Evolutionary conservation across 768 basidiomycete genomes (phyloP).

Genomic region (Naganishia onofrii): DNA sequence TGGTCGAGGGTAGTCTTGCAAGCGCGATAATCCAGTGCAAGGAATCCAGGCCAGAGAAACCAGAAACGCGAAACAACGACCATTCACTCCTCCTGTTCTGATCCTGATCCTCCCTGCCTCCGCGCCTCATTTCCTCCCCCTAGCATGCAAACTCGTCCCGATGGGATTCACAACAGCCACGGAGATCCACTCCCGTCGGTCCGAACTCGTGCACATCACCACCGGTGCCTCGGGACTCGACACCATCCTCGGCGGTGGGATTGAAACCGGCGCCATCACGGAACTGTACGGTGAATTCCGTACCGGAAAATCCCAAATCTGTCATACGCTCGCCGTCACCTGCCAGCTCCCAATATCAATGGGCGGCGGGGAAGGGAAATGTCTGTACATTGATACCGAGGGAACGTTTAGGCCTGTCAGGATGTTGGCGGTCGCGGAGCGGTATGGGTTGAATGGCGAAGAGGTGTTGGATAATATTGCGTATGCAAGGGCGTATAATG

Average conservation of each 20-base stretch:
- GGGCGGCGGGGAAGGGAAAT: slow-evolving; percentile 99
- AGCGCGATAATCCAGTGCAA: no score
- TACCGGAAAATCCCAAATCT: slow-evolving; percentile 96
- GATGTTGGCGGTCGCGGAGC: slow-evolving; percentile 87
- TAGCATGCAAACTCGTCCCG: slow-evolving; percentile 93
- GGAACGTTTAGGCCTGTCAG: slow-evolving; percentile 97
- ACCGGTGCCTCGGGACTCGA: slow-evolving; percentile 96
- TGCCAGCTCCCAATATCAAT: slow-evolving; percentile 88
- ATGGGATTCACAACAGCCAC: slow-evolving; percentile 98
- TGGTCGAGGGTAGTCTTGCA: no score
- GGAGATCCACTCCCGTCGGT: slow-evolving; percentile 89
- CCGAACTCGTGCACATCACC: slow-evolving; percentile 92
- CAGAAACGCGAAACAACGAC: no score
- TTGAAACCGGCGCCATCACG: slow-evolving; percentile 97
- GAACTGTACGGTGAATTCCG: slow-evolving; percentile 98
- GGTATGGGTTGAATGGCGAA: slow-evolving; percentile 94
- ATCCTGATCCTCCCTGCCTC: neutral
- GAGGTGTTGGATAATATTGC: slow-evolving; percentile 98
- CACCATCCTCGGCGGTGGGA: slow-evolving; percentile 90
- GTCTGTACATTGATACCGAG: slow-evolving; percentile 97
- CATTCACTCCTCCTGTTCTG: neutral
- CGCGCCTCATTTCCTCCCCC: slow-evolving; percentile 16
- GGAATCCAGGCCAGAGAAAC: no score
- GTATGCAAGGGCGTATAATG: slow-evolving; percentile 97
- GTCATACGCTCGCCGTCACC: slow-evolving; percentile 95